phyloP scores from a whole-genome alignment of 2,329 filamentous ascomycete genomes.

The Diplodia scrobiculata region DNA sequence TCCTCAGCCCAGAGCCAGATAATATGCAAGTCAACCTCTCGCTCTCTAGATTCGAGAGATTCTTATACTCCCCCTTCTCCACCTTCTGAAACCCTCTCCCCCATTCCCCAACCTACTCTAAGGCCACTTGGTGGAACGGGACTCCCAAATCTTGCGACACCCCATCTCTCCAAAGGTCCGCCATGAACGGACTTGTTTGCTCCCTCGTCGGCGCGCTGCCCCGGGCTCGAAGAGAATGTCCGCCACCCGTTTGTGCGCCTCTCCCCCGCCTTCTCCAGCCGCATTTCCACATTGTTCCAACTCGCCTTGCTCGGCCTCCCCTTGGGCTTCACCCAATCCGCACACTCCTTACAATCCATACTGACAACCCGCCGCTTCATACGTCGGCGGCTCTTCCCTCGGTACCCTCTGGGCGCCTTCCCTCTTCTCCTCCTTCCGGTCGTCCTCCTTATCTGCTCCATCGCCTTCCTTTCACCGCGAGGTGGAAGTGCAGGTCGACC shows the following conservation, averaged over 20 bases:
- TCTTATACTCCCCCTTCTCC: not conserved
- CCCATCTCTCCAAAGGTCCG: slow-evolving; percentile 22
- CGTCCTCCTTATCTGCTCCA: too few relatives aligned
- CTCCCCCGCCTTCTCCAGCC: not conserved
- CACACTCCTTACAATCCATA: slow-evolving; percentile 27
- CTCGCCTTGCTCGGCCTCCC: slow-evolving; percentile 17
- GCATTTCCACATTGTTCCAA: slow-evolving; percentile 5
- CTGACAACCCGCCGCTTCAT: slow-evolving; percentile 30
- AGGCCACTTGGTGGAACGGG: slow-evolving; percentile 30
- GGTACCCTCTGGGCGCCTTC: not conserved
- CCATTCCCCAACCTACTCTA: slow-evolving; percentile 31
- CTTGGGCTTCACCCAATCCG: not conserved
- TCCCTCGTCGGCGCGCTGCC: not conserved
- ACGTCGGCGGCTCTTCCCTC: slow-evolving; percentile 29
- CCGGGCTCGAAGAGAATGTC: slow-evolving; percentile 28
- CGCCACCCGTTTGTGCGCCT: not conserved
- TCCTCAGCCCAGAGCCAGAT: not conserved
- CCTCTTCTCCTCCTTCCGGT: not conserved
- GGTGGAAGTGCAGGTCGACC: too few relatives aligned
- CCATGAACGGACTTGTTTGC: not conserved
- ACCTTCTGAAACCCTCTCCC: slow-evolving; percentile 29
- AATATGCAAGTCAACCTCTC: not conserved
- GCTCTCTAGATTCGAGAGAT: not conserved
- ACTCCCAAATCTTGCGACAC: slow-evolving; percentile 32
- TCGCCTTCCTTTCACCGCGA: too few relatives aligned